These are phyloP conservation scores for Helichrysum umbraculigerum DNA, from an alignment of 129 eudicot species.

Conservation along the genomic window DNA sequence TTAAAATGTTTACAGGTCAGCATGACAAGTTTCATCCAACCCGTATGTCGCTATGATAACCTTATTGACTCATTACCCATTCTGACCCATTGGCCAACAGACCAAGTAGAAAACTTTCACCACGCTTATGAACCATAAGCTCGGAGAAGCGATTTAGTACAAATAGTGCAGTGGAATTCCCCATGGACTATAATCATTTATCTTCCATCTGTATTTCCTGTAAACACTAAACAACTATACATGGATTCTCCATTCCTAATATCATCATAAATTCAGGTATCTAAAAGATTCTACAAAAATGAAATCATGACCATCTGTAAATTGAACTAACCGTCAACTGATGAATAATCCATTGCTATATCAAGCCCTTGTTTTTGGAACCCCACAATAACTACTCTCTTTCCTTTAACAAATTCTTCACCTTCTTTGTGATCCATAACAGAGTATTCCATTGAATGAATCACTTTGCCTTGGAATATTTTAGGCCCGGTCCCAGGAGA, in stretches of 20 bases:
- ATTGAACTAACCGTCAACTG: slow-evolving; percentile 36
- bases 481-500: slow-evolving; percentile 46
- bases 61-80: too few relatives aligned
- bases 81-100: slow-evolving; percentile 45
- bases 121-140: slow-evolving; percentile 66
- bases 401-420: slow-evolving; percentile 40
- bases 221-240: slow-evolving; percentile 54
- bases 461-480: slow-evolving; percentile 45
- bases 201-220: slow-evolving; percentile 53
- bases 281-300: not conserved
- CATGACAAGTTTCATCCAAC: too few relatives aligned
- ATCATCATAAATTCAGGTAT: not conserved
- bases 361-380: slow-evolving; percentile 60
- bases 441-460: slow-evolving; percentile 67
- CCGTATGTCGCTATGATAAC: too few relatives aligned
- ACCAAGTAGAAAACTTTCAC: slow-evolving; percentile 48
- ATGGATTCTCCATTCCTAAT: slow-evolving; percentile 50
- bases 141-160: slow-evolving; percentile 59
- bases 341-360: slow-evolving; percentile 29
- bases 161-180: slow-evolving; percentile 49
- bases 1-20: too few relatives aligned
- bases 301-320: not conserved
- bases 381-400: slow-evolving; percentile 56
- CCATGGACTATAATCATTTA: slow-evolving; percentile 61
- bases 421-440: slow-evolving; percentile 43